These are phyloP conservation scores for Microsporum canis DNA, from an alignment of 2,329 filamentous ascomycete genomes.

Conservation along the genomic window DNA sequence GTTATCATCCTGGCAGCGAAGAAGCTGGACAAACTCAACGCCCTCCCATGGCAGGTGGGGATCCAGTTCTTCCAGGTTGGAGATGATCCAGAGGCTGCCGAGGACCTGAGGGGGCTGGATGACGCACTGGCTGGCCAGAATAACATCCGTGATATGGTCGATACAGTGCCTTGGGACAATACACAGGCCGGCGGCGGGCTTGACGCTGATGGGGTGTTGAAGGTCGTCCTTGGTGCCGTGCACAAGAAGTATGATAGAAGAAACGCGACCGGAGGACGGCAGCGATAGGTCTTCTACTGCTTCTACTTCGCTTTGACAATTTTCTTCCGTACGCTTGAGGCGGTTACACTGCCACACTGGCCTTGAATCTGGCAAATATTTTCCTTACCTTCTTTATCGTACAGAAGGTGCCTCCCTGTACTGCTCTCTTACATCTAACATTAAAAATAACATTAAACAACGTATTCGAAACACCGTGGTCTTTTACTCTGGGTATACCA, in stretches of 20 bases:
- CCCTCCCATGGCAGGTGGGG: slow-evolving; percentile 70
- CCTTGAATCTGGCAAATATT: background rate
- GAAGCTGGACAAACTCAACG: slow-evolving; percentile 52
- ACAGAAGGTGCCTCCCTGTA: background rate
- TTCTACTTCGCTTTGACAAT: background rate
- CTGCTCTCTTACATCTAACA: background rate
- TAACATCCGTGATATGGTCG: slow-evolving; percentile 73
- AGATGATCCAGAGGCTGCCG: slow-evolving; percentile 52
- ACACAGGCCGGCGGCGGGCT: slow-evolving; percentile 43
- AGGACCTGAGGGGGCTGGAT: slow-evolving; percentile 61
- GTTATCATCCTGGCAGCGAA: slow-evolving; percentile 56
- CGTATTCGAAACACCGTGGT: background rate
- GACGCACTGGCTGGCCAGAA: slow-evolving; percentile 53
- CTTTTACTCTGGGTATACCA: background rate
- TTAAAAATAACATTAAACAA: background rate
- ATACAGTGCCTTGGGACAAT: slow-evolving; percentile 64
- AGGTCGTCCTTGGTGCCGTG: slow-evolving; percentile 69
- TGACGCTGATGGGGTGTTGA: slow-evolving; percentile 62
- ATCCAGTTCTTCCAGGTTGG: slow-evolving; percentile 97
- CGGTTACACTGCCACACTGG: background rate
- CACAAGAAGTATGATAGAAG: slow-evolving; percentile 49
- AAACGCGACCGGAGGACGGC: background rate
- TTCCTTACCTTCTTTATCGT: background rate
- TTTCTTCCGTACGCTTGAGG: background rate
- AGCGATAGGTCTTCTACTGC: background rate